phyloP scores from a whole-genome alignment of 2,329 filamentous ascomycete species.

The Pseudogymnoascus sp. region DNA sequence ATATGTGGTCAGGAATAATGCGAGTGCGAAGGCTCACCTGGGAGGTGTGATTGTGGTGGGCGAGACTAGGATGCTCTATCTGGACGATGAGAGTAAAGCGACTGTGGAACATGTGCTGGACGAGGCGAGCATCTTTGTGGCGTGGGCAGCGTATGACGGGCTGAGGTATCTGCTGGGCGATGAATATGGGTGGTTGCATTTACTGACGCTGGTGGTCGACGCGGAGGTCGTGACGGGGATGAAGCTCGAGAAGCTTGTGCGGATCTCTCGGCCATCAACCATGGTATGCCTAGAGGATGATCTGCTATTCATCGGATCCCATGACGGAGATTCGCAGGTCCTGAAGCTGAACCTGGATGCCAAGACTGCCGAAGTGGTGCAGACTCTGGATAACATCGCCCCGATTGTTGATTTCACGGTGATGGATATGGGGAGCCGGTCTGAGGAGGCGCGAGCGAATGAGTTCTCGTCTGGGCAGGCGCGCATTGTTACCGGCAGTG shows the following conservation, averaged over 20 bases:
- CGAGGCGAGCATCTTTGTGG: constrained; percentile 79
- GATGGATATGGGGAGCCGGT: constrained; percentile 86
- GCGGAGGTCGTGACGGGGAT: constrained; percentile 61
- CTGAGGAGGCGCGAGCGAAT: constrained; percentile 37
- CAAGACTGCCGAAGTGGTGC: constrained; percentile 48
- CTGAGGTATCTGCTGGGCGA: constrained; percentile 83
- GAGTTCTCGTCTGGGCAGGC: constrained; percentile 84
- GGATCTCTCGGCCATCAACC: constrained; percentile 67
- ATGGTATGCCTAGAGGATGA: constrained; percentile 71
- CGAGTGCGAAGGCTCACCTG: constrained; percentile 44
- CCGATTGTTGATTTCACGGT: constrained; percentile 90
- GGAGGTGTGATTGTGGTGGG: constrained; percentile 70
- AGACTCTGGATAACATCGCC: constrained; percentile 76
- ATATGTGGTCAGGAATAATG: constrained; percentile 51
- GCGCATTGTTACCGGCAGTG: constrained; percentile 85
- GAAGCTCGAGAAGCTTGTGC: constrained; percentile 57
- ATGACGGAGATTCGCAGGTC: constrained; percentile 87
- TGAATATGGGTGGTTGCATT: constrained; percentile 77
- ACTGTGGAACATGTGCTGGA: constrained; percentile 57
- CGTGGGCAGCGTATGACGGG: constrained; percentile 79
- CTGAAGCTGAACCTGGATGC: constrained; percentile 53
- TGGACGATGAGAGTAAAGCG: constrained; percentile 68
- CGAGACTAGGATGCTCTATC: constrained; percentile 76
- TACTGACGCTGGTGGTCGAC: constrained; percentile 70
- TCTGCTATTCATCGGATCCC: constrained; percentile 79